Percentiles rank a stretch among this genome's conserved stretches.
Conservation (phyloP, 202 grass and related monocot genomes). For the Carex sylvatica region DNA sequence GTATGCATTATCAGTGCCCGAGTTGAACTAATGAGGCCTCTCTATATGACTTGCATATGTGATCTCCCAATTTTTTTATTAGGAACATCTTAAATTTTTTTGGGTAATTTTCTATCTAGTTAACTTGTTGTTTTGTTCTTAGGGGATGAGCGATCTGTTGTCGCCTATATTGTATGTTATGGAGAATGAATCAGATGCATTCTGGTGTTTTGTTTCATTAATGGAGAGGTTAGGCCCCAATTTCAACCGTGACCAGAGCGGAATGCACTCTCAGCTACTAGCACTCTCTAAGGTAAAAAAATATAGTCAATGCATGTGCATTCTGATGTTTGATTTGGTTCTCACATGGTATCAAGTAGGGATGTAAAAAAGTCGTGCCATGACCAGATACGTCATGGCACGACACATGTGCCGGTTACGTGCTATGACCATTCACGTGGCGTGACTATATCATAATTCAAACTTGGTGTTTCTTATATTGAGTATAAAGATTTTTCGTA, state of each 20-base stretch:
- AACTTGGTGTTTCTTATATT: neutral
- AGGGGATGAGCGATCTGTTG: slow-evolving; percentile 98
- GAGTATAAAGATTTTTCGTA: neutral
- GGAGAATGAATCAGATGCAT: slow-evolving; percentile 82
- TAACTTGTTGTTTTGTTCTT: slow-evolving; percentile 1
- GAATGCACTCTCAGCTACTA: slow-evolving; percentile 97
- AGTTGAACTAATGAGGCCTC: neutral
- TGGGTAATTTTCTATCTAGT: neutral
- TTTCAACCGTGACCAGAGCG: slow-evolving; percentile 98
- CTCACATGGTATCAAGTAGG: neutral
- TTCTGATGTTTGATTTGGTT: neutral
- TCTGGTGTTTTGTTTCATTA: slow-evolving; percentile 94
- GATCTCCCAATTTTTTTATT: neutral
- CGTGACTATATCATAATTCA: neutral
- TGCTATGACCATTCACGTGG: no score
- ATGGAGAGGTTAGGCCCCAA: slow-evolving; percentile 95
- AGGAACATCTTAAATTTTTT: neutral
- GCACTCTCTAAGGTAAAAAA: slow-evolving; percentile 83
- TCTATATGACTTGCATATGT: neutral
- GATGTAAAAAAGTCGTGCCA: no score
- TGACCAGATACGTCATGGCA: no score
- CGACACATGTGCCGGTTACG: no score
- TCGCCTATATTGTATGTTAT: slow-evolving; percentile 87
- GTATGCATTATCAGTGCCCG: neutral
- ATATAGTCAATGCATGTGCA: neutral